Conservation (phyloP, 176 grass and related monocot genomes). For the Musa troglodytarum region DNA sequence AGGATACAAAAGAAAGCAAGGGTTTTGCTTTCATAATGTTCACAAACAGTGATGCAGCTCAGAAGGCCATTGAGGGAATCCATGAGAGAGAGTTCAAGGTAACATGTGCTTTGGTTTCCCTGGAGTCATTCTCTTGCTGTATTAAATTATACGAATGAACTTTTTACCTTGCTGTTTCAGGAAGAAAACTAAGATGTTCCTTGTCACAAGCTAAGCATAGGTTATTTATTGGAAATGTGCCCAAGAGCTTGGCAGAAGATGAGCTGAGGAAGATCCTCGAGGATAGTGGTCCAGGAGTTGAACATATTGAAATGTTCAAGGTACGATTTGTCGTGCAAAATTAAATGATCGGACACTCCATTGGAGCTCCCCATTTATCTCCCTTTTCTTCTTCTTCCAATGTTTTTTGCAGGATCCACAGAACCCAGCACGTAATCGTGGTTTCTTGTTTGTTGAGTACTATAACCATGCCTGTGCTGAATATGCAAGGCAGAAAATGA, state of each 20-base stretch:
- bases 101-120: background rate
- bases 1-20: slow-evolving; percentile 82
- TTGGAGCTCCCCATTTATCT: background rate
- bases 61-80: slow-evolving; percentile 54
- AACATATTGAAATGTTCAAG: slow-evolving; percentile 93
- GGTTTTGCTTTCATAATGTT: slow-evolving; percentile 88
- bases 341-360: background rate
- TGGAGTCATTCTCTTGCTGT: background rate
- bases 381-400: slow-evolving; percentile 7
- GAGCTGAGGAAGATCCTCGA: slow-evolving; percentile 74
- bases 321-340: slow-evolving; percentile 22
- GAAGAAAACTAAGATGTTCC: slow-evolving; percentile 84
- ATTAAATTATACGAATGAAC: background rate
- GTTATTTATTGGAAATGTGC: slow-evolving; percentile 92
- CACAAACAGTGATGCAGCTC: slow-evolving; percentile 43
- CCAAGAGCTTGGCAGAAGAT: slow-evolving; percentile 84
- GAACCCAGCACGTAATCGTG: slow-evolving; percentile 74
- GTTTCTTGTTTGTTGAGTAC: slow-evolving; percentile 93
- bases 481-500: slow-evolving; percentile 60
- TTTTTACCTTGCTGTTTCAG: slow-evolving; percentile 29
- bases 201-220: slow-evolving; percentile 86
- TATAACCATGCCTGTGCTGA: slow-evolving; percentile 94
- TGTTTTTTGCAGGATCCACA: slow-evolving; percentile 62
- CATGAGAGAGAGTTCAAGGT: slow-evolving; percentile 96
- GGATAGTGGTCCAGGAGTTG: slow-evolving; percentile 68